Evolutionary conservation across 176 grass and related monocot species (phyloP), one percentile per base, ranked within the genome.

Genomic region (Rhynchospora tenuis): DNA sequence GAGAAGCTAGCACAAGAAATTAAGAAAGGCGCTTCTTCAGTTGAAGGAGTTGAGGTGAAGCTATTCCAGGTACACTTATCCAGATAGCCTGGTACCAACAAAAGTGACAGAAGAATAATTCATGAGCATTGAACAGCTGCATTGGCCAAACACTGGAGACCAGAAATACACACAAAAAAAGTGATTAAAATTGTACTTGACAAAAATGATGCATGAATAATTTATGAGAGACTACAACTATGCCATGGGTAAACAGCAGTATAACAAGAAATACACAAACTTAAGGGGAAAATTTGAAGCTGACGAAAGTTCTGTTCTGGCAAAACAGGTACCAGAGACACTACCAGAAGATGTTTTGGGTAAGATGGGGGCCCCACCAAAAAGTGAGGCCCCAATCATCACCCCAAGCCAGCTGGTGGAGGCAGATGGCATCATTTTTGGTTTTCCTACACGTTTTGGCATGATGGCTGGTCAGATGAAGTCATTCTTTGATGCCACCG

Each of bases 371-470:
- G 90, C 93, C 15, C 87, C 90, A 5, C 66, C 93, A 0, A 96
- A 89, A 82, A 84, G 50, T 43, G 86, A 78, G 11, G 87, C 68
- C 13, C 93, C 87, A 2, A 52, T 86, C 10, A 95, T 95, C 73
- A 75, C 88, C 0, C 85, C 93, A 0, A 22, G 28, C 0, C 74
- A 89, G 42, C 93, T 92, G 51, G 54, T 69, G 0, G 88, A 92
- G 2, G 93, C 93, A 16, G 90, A 94, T 57, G 93, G 92, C 29
- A 29, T 94, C 69, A 54, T 94, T 78, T 90, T 94, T 46, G 88
- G 92, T 12, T 94, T 94, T 62, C 92, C 90, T 0, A 94, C 92
- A n/a, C 68, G 92, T 45, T 94, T 94, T 23, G 90, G 92, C 29
- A 92, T 94, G 92, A 89, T 94, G 87, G 72, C 85, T 0, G 85